Percentiles rank a stretch among this genome's conserved stretches.
Conservation (phyloP, 306 rosid genomes). For the Ormosia semicastrata region DNA sequence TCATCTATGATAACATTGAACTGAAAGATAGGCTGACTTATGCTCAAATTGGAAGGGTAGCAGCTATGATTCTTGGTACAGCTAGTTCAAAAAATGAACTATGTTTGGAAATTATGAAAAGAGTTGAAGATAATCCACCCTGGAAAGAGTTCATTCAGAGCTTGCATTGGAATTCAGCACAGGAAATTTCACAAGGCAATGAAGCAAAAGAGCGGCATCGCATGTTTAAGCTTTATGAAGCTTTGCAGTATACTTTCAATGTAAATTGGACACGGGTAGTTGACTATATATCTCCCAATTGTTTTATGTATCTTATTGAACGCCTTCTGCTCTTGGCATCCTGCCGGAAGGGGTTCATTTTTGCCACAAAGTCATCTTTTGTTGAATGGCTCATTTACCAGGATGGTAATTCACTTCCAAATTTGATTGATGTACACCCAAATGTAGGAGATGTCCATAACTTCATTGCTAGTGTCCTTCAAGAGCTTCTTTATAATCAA, state of each 20-base stretch:
- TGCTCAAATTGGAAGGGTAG: conserved; percentile 55
- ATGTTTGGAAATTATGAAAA: background rate
- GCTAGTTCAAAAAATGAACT: conserved; percentile 28
- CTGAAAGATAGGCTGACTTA: conserved; percentile 19
- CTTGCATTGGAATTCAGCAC: conserved; percentile 13
- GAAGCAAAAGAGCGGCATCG: background rate
- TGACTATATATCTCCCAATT: conserved; percentile 61
- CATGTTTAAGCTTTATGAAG: conserved; percentile 25
- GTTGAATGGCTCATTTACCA: conserved; percentile 60
- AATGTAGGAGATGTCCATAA: background rate
- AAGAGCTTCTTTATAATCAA: conserved; percentile 16
- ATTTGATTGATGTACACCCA: background rate
- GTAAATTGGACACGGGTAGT: conserved; percentile 22
- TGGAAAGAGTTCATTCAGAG: conserved; percentile 52
- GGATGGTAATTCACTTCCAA: conserved; percentile 20
- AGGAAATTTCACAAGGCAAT: background rate
- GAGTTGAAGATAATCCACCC: conserved; percentile 15
- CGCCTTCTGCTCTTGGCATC: conserved; percentile 51
- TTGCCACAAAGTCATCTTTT: conserved; percentile 59
- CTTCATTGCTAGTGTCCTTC: conserved; percentile 23
- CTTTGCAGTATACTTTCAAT: conserved; percentile 37
- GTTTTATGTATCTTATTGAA: conserved; percentile 72
- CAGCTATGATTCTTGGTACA: conserved; percentile 48
- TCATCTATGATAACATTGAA: conserved; percentile 28
- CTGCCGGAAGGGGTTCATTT: conserved; percentile 28